Evolutionary conservation across 106 monocot species (phyloP).

Genomic region (Allium sativum): DNA sequence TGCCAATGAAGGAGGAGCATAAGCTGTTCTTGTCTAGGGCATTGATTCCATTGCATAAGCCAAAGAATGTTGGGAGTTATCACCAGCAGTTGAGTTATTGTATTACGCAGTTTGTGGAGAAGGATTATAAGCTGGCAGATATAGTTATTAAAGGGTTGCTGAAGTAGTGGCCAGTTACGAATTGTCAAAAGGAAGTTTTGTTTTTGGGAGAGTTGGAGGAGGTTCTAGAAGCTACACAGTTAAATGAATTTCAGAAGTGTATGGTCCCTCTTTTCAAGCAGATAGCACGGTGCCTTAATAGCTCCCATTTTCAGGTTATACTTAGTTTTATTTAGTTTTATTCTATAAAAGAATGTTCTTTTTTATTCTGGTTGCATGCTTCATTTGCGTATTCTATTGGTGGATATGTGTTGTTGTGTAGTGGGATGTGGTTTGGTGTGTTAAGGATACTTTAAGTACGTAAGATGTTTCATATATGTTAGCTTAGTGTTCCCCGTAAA

Average conservation of each 20-base stretch:
- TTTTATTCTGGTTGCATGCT: no score
- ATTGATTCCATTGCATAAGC: slow-evolving; percentile 42
- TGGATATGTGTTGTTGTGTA: no score
- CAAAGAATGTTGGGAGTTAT: slow-evolving; percentile 27
- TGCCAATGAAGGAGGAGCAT: slow-evolving; percentile 59
- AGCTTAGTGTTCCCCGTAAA: no score
- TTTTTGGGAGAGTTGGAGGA: slow-evolving; percentile 50
- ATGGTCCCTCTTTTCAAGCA: slow-evolving; percentile 44
- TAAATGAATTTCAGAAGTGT: slow-evolving; percentile 42
- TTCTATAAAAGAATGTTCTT: no score
- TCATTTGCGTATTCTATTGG: no score
- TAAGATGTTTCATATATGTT: no score
- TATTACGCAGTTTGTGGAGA: slow-evolving; percentile 47
- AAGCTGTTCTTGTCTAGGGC: slow-evolving; percentile 42
- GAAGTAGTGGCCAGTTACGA: slow-evolving; percentile 50
- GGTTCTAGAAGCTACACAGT: slow-evolving; percentile 36
- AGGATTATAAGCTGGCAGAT: slow-evolving; percentile 52
- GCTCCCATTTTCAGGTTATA: slow-evolving; percentile 15
- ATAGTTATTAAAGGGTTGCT: slow-evolving; percentile 32
- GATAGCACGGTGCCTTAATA: slow-evolving; percentile 48
- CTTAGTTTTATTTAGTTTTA: no score
- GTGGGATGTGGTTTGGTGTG: no score
- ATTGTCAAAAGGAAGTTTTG: slow-evolving; percentile 45
- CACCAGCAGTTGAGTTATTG: slow-evolving; percentile 45
- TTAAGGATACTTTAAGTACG: no score